Evolutionary conservation across 202 grass and related monocot genomes (phyloP).

Genomic region (Setaria viridis): DNA sequence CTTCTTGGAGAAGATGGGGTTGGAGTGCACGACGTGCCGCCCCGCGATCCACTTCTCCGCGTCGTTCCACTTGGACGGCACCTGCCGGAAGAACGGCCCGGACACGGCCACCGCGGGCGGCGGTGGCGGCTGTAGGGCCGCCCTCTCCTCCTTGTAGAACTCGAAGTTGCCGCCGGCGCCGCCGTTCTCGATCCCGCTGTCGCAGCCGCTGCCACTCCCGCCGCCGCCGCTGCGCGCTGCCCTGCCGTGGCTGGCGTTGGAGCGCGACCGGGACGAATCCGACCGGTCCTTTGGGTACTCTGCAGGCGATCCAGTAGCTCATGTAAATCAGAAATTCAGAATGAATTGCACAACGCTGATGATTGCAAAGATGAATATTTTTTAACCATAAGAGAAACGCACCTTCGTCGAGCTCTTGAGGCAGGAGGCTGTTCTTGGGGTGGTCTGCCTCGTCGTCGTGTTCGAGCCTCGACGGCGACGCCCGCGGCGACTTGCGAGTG

Average conservation of each 20-base stretch:
- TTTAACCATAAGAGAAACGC: neutral
- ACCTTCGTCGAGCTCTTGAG: slow-evolving; percentile 67
- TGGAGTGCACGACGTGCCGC: slow-evolving; percentile 78
- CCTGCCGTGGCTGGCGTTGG: slow-evolving; percentile 38
- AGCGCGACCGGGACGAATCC: slow-evolving; percentile 52
- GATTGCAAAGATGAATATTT: neutral
- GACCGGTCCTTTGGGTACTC: slow-evolving; percentile 66
- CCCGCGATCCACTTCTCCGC: slow-evolving; percentile 94
- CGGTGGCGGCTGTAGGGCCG: neutral
- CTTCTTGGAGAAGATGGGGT: slow-evolving; percentile 78
- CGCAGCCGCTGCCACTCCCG: slow-evolving; percentile 41
- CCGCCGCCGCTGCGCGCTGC: neutral
- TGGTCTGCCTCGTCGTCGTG: slow-evolving; percentile 61
- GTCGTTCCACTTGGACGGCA: slow-evolving; percentile 99
- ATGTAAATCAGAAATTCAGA: neutral
- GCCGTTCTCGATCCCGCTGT: slow-evolving; percentile 33
- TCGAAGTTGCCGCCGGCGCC: slow-evolving; percentile 60
- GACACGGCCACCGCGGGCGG: slow-evolving; percentile 2
- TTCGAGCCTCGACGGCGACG: slow-evolving; percentile 63
- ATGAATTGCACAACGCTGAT: neutral
- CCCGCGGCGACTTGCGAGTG: slow-evolving; percentile 46
- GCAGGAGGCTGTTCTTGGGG: slow-evolving; percentile 67
- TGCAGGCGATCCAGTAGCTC: neutral
- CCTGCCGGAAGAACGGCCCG: slow-evolving; percentile 56
- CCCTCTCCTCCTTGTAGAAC: slow-evolving; percentile 68